Conservation (phyloP, 1,284 basidiomycete genomes). For the Takashimella koratensis region DNA sequence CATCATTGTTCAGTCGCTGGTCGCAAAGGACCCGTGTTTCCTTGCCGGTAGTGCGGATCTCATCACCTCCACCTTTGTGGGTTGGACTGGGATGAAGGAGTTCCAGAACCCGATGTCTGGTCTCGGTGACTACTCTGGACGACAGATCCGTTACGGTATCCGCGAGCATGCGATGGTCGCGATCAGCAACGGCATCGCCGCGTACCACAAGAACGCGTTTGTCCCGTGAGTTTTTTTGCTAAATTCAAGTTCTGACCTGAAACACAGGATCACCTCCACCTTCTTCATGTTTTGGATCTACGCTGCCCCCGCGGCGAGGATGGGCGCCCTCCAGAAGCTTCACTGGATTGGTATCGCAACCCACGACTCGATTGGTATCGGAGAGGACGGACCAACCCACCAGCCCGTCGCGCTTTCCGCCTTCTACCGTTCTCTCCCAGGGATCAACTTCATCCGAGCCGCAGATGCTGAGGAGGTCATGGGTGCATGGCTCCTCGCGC, state of each 20-base stretch:
- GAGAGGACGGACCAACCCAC: conserved; percentile 31
- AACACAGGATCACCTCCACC: conserved; percentile 66
- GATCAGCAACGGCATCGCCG: conserved; percentile 18
- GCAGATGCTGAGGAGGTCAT: conserved; percentile 31
- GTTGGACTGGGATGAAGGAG: conserved; percentile 17
- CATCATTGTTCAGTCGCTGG: conserved; percentile 22
- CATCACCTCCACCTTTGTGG: conserved; percentile 23
- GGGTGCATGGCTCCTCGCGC: conserved; percentile 19
- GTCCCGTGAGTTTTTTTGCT: conserved; percentile 20
- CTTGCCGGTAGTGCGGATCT: conserved; percentile 25
- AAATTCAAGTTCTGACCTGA: too few species aligned
- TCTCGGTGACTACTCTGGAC: conserved; percentile 25
- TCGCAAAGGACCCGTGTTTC: conserved; percentile 14
- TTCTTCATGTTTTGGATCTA: conserved; percentile 37
- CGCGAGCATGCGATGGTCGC: conserved; percentile 26
- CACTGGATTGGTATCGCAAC: conserved; percentile 26
- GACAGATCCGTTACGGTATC: conserved; percentile 28
- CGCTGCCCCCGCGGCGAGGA: conserved; percentile 27
- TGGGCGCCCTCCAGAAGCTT: conserved; percentile 24
- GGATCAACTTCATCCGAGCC: conserved; percentile 22
- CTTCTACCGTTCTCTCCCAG: conserved; percentile 23
- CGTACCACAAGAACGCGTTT: conserved; percentile 22
- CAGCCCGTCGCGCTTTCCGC: conserved; percentile 23
- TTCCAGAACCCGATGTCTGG: conserved; percentile 22
- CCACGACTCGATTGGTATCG: conserved; percentile 28